A percentile compares a stretch with the other conserved stretches of the same genome.
These are phyloP conservation scores for Magnaporthales sp. DNA, from an alignment of 2,329 filamentous ascomycete genomes.

Conservation along the genomic window DNA sequence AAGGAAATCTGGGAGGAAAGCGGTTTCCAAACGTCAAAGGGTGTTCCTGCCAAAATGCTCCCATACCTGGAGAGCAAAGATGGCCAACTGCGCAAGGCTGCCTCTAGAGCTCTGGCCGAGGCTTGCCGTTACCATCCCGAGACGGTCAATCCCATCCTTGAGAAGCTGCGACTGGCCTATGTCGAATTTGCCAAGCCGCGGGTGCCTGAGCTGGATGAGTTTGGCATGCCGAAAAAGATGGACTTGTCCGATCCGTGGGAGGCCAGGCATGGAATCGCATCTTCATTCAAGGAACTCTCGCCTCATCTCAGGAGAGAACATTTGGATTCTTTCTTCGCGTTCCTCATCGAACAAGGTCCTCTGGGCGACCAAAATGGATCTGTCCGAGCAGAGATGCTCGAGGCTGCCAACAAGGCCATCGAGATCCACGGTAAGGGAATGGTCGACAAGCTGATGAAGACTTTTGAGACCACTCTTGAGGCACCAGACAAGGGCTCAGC, in stretches of 20 bases:
- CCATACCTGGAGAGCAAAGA: slow-evolving; percentile 76
- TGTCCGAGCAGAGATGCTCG: slow-evolving; percentile 85
- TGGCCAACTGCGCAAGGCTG: slow-evolving; percentile 71
- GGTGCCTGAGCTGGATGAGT: slow-evolving; percentile 78
- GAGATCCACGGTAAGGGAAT: slow-evolving; percentile 71
- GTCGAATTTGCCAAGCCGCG: slow-evolving; percentile 72
- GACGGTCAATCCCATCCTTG: slow-evolving; percentile 42
- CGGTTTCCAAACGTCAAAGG: slow-evolving; percentile 58
- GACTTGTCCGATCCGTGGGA: slow-evolving; percentile 89
- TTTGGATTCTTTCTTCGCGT: slow-evolving; percentile 71
- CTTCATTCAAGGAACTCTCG: slow-evolving; percentile 78
- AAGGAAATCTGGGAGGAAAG: slow-evolving; percentile 94
- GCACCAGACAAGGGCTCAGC: slow-evolving; percentile 74
- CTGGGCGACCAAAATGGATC: slow-evolving; percentile 71
- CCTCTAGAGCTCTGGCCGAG: slow-evolving; percentile 73
- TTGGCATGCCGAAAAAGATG: slow-evolving; percentile 87
- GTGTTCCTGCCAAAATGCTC: slow-evolving; percentile 59
- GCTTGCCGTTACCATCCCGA: slow-evolving; percentile 41
- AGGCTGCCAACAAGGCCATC: slow-evolving; percentile 76
- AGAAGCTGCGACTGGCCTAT: slow-evolving; percentile 63
- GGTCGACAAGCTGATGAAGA: slow-evolving; percentile 83
- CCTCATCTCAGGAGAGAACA: slow-evolving; percentile 57
- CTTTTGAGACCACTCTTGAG: slow-evolving; percentile 84
- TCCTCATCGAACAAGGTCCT: slow-evolving; percentile 78
- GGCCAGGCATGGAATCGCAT: slow-evolving; percentile 76